phyloP scores from a whole-genome alignment of 1,284 basidiomycete genomes.

The Puccinia triticina region DNA sequence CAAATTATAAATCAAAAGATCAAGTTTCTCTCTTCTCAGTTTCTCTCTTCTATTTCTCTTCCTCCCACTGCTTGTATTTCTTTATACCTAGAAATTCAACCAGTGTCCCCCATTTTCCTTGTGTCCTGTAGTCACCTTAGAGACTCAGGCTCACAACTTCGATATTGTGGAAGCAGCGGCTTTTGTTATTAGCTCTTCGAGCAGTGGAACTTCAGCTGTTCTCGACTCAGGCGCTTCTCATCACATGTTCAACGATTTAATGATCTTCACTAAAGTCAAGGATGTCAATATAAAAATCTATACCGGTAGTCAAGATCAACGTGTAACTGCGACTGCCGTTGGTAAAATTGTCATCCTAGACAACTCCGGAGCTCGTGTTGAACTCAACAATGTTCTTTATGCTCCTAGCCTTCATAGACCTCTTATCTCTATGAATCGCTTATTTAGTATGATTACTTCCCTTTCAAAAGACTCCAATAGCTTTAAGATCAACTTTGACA shows the following conservation, averaged over 20 bases:
- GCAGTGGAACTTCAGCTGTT: background rate
- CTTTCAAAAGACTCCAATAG: no score
- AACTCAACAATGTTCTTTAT: background rate
- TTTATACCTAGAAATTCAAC: no score
- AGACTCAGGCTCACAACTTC: no score
- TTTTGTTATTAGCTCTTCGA: background rate
- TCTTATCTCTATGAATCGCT: background rate
- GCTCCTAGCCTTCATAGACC: background rate
- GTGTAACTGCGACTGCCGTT: background rate
- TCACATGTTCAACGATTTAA: background rate
- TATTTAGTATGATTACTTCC: no score
- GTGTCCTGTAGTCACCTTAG: no score
- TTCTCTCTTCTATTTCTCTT: no score
- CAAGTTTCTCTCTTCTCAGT: no score
- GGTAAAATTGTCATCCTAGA: background rate
- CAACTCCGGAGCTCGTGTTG: background rate
- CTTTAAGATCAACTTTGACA: background rate
- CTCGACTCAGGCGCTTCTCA: slow-evolving; percentile 10
- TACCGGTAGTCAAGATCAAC: slow-evolving; percentile 1
- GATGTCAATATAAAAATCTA: slow-evolving; percentile 10
- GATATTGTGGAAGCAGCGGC: no score
- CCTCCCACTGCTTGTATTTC: no score
- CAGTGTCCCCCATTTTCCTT: no score
- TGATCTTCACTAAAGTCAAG: background rate
- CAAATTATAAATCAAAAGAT: no score